Base-by-base conservation (phyloP, 2,329 filamentous ascomycete species). In the Sclerotinia borealis region DNA sequence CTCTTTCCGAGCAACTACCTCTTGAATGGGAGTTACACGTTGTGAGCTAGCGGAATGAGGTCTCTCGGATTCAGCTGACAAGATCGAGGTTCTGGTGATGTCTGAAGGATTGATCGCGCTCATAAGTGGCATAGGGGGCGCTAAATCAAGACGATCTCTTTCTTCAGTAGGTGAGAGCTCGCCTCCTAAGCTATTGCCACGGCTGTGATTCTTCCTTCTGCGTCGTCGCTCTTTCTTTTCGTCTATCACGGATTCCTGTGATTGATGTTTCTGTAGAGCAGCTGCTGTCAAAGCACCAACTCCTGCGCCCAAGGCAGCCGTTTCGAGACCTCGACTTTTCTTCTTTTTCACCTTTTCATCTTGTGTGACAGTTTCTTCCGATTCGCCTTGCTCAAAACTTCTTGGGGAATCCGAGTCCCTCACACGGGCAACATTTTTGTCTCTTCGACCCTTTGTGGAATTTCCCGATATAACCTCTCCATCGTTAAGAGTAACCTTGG, bases 81-180 rank as follows among this genome's bases (percentile, higher is more conserved):
- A 77, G 61, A 98, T 91, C 0, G 93, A 97, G 19, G 89, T 89
- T 69, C 93, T 84, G 0, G 93, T 98, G 62, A 97, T 77, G 59
- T 97, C 93, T 0, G 93, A 96, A 48, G 90, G 85, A 68, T 91
- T 89, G 63, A 96, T 85, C 63, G 92, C 91, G 76, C 93, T 96
- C 76, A 90, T 88, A 66, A 96, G 82, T 3, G 93, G 93, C 88
- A 97, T 92, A 7, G 91, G 91, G 8, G 92, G 89, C 6, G 77
- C 75, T 15, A 90, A 34, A 55, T 86, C 79, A 59, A 85, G 81
- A 68, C 69, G 72, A 34, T 83, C 79, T 7, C 83, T 83, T 45
- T 81, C 80, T 13, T 82, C 81, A 1, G 52, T 45, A 22, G 52
- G 41, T 13, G 60, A 37, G 13, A 62, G 60, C 60, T 62, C 60